Percentiles rank a stretch among this genome's conserved stretches.
Evolutionary conservation across 1,284 basidiomycete species (phyloP).

Genomic region (Veloboletus limbatus): DNA sequence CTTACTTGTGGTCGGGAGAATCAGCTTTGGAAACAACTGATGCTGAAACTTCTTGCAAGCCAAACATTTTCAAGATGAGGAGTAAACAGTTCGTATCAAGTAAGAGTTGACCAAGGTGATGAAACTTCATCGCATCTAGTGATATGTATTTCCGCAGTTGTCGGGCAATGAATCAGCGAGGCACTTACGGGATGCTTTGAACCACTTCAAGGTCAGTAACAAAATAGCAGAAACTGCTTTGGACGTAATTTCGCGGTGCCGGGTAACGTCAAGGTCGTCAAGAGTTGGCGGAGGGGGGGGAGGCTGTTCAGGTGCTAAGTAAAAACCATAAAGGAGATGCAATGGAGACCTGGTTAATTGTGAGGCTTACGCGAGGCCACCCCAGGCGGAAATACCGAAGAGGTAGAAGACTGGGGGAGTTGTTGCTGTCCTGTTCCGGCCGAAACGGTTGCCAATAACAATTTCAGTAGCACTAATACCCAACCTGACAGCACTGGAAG

Average conservation of each 20-base stretch:
- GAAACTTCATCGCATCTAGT: conserved; percentile 96
- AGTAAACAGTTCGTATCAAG: conserved; percentile 95
- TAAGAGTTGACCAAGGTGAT: conserved; percentile 91
- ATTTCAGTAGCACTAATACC: conserved; percentile 87
- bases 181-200: conserved; percentile 90
- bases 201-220: conserved; percentile 92
- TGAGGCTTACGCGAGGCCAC: conserved; percentile 60
- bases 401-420: conserved; percentile 57
- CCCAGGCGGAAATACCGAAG: conserved; percentile 65
- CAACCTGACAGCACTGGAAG: conserved; percentile 82
- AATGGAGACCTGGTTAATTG: not conserved
- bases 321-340: conserved; percentile 8
- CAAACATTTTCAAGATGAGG: conserved; percentile 97
- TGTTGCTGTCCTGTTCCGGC: conserved; percentile 60
- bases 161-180: not conserved
- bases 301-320: conserved; percentile 58
- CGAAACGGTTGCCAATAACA: conserved; percentile 85
- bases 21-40: conserved; percentile 89
- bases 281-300: conserved; percentile 72
- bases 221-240: conserved; percentile 97
- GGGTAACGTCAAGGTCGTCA: conserved; percentile 93
- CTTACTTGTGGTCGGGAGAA: conserved; percentile 80
- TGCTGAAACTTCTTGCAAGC: conserved; percentile 85
- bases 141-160: conserved; percentile 5
- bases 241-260: conserved; percentile 96